A percentile compares a stretch with the other conserved stretches of the same genome.
phyloP scores from a whole-genome alignment of 768 basidiomycete species.

The Lactarius trivialis region DNA sequence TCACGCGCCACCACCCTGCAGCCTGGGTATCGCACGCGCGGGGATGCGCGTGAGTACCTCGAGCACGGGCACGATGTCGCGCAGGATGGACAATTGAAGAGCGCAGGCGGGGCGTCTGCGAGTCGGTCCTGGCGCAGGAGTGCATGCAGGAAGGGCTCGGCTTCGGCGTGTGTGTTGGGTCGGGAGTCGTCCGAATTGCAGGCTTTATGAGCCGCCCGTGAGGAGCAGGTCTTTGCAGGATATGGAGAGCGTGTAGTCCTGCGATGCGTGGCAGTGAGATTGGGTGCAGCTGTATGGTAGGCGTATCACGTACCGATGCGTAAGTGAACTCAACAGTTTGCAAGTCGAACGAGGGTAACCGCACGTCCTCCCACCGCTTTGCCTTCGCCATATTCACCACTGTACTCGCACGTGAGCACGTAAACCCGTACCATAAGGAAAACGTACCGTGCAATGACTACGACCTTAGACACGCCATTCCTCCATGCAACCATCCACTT shows the following conservation, averaged over 20 bases:
- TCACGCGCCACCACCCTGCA: conserved; percentile 73
- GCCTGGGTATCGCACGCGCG: conserved; percentile 63
- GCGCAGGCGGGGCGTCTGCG: conserved; percentile 54
- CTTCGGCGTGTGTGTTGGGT: conserved; percentile 73
- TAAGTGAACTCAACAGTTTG: too few species aligned
- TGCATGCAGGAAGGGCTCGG: conserved; percentile 67
- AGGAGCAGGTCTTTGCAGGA: conserved; percentile 67
- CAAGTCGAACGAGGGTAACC: conserved; percentile 83
- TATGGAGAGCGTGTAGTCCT: too few species aligned
- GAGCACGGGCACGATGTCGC: conserved; percentile 74
- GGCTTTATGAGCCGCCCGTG: conserved; percentile 63
- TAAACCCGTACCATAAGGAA: too few species aligned
- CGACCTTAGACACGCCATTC: conserved; percentile 94
- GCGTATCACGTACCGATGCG: conserved; percentile 22
- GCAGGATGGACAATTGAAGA: conserved; percentile 61
- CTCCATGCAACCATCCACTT: conserved; percentile 84
- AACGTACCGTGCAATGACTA: conserved; percentile 84
- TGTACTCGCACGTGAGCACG: too few species aligned
- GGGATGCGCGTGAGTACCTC: too few species aligned
- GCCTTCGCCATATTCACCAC: conserved; percentile 75
- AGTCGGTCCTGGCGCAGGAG: conserved; percentile 67
- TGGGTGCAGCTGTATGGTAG: neutral
- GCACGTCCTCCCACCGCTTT: conserved; percentile 65
- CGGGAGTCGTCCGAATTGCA: conserved; percentile 56
- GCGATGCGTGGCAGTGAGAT: conserved; percentile 27